These are phyloP conservation scores for Penicillium sp. DNA, from an alignment of 2,329 filamentous ascomycete genomes.

Conservation along the genomic window DNA sequence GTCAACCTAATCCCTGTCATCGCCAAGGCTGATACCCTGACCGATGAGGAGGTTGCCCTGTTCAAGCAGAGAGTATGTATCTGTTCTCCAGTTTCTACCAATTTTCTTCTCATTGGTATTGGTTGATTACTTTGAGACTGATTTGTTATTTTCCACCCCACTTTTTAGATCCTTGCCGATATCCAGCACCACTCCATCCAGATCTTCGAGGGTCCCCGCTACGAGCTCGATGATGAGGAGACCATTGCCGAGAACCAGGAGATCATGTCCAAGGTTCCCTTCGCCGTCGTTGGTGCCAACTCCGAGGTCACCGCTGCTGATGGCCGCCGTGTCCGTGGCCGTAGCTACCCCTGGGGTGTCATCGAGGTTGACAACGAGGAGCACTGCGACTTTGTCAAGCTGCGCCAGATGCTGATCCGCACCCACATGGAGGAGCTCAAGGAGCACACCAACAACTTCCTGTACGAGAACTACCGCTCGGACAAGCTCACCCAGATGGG, in stretches of 20 bases:
- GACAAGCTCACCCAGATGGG: slow-evolving; percentile 99
- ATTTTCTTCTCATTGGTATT: background rate
- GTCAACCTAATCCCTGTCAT: slow-evolving; percentile 99
- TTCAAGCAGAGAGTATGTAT: slow-evolving; percentile 97
- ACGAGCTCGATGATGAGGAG: slow-evolving; percentile 98
- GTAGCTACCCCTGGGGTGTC: slow-evolving; percentile 96
- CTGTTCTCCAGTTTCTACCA: slow-evolving; percentile 40
- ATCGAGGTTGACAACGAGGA: slow-evolving; percentile 99
- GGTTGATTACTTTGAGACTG: slow-evolving; percentile 27
- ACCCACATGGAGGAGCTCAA: slow-evolving; percentile 99
- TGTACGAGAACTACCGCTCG: slow-evolving; percentile 99
- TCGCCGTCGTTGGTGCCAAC: slow-evolving; percentile 96
- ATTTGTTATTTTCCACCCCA: slow-evolving; percentile 18
- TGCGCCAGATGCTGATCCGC: slow-evolving; percentile 99
- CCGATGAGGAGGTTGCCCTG: slow-evolving; percentile 89
- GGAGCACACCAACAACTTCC: slow-evolving; percentile 98
- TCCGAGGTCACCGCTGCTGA: slow-evolving; percentile 89
- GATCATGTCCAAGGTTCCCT: slow-evolving; percentile 99
- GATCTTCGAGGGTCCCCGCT: slow-evolving; percentile 98
- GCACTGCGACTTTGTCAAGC: slow-evolving; percentile 99
- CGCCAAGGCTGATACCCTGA: slow-evolving; percentile 97
- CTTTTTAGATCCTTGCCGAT: slow-evolving; percentile 83
- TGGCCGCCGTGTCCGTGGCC: slow-evolving; percentile 93
- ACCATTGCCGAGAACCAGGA: slow-evolving; percentile 99
- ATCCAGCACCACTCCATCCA: slow-evolving; percentile 97